Evolutionary conservation across 2,329 filamentous ascomycete genomes (phyloP).

Genomic region (Harringtonia lauricola): DNA sequence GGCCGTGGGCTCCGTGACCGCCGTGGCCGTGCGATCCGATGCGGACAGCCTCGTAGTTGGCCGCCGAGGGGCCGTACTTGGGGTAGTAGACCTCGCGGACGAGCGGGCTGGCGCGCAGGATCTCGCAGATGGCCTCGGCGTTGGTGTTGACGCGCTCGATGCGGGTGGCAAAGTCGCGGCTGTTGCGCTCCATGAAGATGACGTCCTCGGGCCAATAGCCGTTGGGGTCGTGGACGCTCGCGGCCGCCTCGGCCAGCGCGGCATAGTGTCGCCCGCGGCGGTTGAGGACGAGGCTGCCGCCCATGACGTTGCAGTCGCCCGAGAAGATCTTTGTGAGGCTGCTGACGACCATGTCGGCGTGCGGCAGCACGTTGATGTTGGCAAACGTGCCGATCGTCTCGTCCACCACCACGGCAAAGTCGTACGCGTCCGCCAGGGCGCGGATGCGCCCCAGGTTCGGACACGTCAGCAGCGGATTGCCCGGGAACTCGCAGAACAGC

Average conservation of each 20-base stretch:
- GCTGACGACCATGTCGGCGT: slow-evolving; percentile 85
- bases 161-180: slow-evolving; percentile 75
- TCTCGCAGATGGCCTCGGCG: slow-evolving; percentile 69
- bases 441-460: slow-evolving; percentile 80
- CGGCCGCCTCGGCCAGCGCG: slow-evolving; percentile 54
- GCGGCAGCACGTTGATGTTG: slow-evolving; percentile 85
- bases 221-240: slow-evolving; percentile 59
- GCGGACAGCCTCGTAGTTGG: slow-evolving; percentile 64
- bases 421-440: slow-evolving; percentile 65
- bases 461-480: slow-evolving; percentile 78
- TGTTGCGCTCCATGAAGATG: slow-evolving; percentile 93
- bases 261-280: slow-evolving; percentile 59
- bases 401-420: slow-evolving; percentile 85
- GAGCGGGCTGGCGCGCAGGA: slow-evolving; percentile 47
- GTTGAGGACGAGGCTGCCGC: slow-evolving; percentile 60
- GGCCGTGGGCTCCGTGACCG: slow-evolving; percentile 66
- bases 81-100: slow-evolving; percentile 83
- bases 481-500: slow-evolving; percentile 90
- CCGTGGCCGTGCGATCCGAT: slow-evolving; percentile 41
- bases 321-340: slow-evolving; percentile 96
- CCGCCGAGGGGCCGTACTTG: slow-evolving; percentile 48
- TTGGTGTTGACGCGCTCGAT: slow-evolving; percentile 79
- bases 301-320: slow-evolving; percentile 97
- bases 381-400: slow-evolving; percentile 96
- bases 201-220: slow-evolving; percentile 91